Percentiles rank a stretch among this genome's conserved stretches.
phyloP scores from a whole-genome alignment of 2,329 filamentous ascomycete species.

The Fusarium fracticaudum region DNA sequence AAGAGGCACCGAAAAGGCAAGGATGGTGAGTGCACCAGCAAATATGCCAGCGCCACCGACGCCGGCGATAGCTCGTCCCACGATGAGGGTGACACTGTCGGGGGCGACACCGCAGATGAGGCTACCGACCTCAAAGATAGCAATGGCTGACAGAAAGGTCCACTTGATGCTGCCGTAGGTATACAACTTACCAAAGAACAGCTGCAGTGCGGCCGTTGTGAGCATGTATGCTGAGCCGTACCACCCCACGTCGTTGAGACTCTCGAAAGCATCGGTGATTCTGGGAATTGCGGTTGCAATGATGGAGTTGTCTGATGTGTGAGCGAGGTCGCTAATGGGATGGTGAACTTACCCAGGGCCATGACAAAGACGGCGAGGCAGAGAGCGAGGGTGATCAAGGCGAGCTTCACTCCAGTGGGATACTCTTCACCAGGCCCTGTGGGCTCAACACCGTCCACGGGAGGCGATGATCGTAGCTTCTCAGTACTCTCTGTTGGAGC shows the following conservation, averaged over 20 bases:
- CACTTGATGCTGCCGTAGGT: conserved; percentile 57
- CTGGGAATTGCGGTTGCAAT: conserved; percentile 57
- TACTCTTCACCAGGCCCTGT: conserved; percentile 27
- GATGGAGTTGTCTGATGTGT: conserved; percentile 49
- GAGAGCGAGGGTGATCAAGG: conserved; percentile 50
- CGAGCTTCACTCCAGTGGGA: conserved; percentile 41
- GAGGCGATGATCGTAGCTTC: conserved; percentile 37
- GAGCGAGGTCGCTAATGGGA: neutral
- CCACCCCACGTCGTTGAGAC: conserved; percentile 60
- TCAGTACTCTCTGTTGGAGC: conserved; percentile 40
- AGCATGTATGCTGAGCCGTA: conserved; percentile 58
- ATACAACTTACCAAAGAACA: conserved; percentile 55
- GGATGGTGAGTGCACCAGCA: conserved; percentile 55
- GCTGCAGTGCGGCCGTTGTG: conserved; percentile 52
- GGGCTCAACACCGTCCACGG: neutral
- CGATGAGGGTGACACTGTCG: conserved; percentile 47
- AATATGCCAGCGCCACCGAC: conserved; percentile 58
- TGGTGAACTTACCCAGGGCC: conserved; percentile 47
- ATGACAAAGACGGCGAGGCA: conserved; percentile 54
- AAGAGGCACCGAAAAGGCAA: conserved; percentile 51
- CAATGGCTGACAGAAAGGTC: conserved; percentile 51
- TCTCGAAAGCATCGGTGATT: conserved; percentile 55
- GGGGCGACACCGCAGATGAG: conserved; percentile 51
- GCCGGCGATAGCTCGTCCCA: conserved; percentile 49
- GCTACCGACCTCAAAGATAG: conserved; percentile 56